Percentiles rank a stretch among this genome's conserved stretches.
Conservation (phyloP, 306 rosid genomes). For the Lathyrus tuberosus region DNA sequence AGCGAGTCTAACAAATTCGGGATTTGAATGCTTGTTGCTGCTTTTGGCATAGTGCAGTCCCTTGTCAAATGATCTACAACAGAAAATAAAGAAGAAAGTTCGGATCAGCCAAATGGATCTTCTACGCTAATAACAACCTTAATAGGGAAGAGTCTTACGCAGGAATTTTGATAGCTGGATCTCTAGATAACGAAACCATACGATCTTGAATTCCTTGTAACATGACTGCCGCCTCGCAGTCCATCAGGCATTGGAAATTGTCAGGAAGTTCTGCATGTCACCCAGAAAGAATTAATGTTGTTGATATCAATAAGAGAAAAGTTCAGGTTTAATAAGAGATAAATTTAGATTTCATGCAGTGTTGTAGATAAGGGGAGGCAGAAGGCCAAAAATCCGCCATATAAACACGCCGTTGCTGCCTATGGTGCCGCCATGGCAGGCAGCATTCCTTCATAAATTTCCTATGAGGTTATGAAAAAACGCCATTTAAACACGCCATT, state of each 20-base stretch:
- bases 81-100: slow-evolving; percentile 34
- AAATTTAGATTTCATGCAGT: too few species aligned
- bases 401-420: too few species aligned
- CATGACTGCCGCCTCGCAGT: slow-evolving; percentile 75
- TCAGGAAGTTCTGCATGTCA: slow-evolving; percentile 72
- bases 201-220: slow-evolving; percentile 75
- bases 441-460: too few species aligned
- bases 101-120: slow-evolving; percentile 20
- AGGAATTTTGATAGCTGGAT: slow-evolving; percentile 74
- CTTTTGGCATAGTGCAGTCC: slow-evolving; percentile 80
- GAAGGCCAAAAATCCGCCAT: too few species aligned
- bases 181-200: slow-evolving; percentile 72
- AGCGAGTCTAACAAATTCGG: slow-evolving; percentile 53
- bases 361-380: too few species aligned
- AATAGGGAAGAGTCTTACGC: slow-evolving; percentile 49
- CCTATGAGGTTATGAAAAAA: too few species aligned
- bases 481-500: too few species aligned
- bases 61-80: slow-evolving; percentile 71
- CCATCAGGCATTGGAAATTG: slow-evolving; percentile 73
- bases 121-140: slow-evolving; percentile 2
- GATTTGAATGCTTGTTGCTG: slow-evolving; percentile 48
- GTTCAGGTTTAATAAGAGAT: neutral
- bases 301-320: slow-evolving; percentile 13
- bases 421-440: too few species aligned
- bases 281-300: slow-evolving; percentile 12